These are phyloP conservation scores for Zygnema circumcarinatum DNA, from an alignment of 139 green algal genomes.

Conservation along the genomic window DNA sequence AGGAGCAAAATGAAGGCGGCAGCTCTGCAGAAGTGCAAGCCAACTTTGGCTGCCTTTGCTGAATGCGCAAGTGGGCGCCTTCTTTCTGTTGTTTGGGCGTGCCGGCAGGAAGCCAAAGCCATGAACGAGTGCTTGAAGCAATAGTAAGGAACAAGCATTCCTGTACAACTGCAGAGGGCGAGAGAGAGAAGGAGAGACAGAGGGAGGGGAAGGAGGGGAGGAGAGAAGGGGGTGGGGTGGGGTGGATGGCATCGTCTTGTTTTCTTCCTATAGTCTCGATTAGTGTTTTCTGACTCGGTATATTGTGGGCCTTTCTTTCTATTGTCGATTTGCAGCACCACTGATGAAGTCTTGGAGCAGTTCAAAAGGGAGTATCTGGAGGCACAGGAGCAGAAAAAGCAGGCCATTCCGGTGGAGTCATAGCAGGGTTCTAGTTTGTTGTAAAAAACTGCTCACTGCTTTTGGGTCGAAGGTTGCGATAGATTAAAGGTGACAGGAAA, in stretches of 20 bases:
- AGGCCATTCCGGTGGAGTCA: too few species aligned
- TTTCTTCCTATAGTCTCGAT: too few species aligned
- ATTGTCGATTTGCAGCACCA: slow-evolving; percentile 4
- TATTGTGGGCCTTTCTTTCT: too few species aligned
- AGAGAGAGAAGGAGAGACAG: not conserved
- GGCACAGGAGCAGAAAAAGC: not conserved
- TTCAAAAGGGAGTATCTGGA: not conserved
- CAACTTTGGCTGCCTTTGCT: slow-evolving; percentile 1
- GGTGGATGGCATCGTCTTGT: not conserved
- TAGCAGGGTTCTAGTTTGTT: too few species aligned
- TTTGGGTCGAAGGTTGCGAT: too few species aligned
- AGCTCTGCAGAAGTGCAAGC: slow-evolving; percentile 33
- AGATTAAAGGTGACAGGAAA: too few species aligned
- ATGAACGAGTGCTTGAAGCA: too few species aligned
- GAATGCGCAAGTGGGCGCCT: slow-evolving; percentile 33
- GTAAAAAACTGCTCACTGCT: too few species aligned
- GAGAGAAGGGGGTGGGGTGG: not conserved
- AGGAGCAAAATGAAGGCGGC: slow-evolving; percentile 36
- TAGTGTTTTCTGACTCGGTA: too few species aligned
- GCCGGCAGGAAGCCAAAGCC: slow-evolving; percentile 26
- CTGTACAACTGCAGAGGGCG: not conserved
- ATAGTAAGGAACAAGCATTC: slow-evolving; percentile 17
- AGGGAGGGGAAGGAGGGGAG: not conserved
- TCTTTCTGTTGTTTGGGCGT: slow-evolving; percentile 47
- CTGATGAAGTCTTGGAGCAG: not conserved